Evolutionary conservation across 2,329 filamentous ascomycete species (phyloP).

Genomic region (Cytospora mali): DNA sequence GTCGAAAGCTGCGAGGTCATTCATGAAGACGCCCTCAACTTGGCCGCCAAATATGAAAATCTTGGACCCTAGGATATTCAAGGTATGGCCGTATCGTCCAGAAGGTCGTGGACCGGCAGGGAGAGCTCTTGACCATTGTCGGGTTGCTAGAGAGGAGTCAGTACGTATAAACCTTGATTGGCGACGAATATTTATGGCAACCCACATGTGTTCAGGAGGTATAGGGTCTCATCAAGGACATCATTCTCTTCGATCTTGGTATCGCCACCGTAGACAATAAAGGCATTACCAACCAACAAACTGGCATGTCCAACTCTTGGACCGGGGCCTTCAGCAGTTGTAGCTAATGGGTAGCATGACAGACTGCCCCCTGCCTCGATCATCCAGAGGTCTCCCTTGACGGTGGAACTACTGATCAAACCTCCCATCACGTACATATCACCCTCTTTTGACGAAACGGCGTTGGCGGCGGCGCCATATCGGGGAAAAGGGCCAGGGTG

Average conservation of each 20-base stretch:
- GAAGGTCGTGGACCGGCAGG: conserved; percentile 84
- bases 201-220: conserved; percentile 96
- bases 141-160: conserved; percentile 67
- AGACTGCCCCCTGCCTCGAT: conserved; percentile 87
- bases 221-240: conserved; percentile 89
- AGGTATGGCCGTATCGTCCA: conserved; percentile 91
- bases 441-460: conserved; percentile 90
- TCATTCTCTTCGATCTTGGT: conserved; percentile 96
- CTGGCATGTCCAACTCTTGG: conserved; percentile 93
- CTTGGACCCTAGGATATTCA: conserved; percentile 96
- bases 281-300: conserved; percentile 94
- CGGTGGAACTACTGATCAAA: conserved; percentile 89
- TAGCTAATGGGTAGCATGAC: conserved; percentile 88
- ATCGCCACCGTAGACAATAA: conserved; percentile 98
- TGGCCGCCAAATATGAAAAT: conserved; percentile 98
- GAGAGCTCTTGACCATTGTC: conserved; percentile 95
- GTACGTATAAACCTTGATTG: neutral
- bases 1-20: conserved; percentile 93
- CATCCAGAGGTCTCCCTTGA: conserved; percentile 98
- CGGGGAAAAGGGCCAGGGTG: conserved; percentile 89
- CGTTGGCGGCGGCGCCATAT: conserved; percentile 96
- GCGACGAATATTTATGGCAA: conserved; percentile 29
- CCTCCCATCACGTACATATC: conserved; percentile 98
- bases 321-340: conserved; percentile 90
- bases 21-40: conserved; percentile 97